Evolutionary conservation across 495 filamentous ascomycete genomes (phyloP), one percentile per base, ranked within the genome.

Genomic region (Penicillium tannophilum): DNA sequence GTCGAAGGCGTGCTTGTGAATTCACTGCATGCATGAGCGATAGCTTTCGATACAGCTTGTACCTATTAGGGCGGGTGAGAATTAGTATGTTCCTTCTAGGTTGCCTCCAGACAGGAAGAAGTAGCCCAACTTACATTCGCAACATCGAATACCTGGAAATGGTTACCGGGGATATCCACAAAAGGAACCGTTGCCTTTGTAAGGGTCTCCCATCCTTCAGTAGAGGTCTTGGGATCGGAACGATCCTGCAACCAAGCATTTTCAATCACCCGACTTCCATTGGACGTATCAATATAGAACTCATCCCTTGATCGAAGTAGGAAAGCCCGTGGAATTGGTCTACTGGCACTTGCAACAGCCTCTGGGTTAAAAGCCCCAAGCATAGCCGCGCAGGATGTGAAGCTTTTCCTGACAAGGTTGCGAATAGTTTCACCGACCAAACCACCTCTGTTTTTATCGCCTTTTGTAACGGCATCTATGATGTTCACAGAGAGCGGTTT

Each of bases 171-270:
- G 16, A 52, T 52, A 17, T 52, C 50, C 19, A 39, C 10, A 17
- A n/a, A 52, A 20, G 19, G 50, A 33, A 52, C 14, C 30, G 1
- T 52, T 17, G 50, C 17, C 33, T 28, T 28, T 28, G 50, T 52
- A 17, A 52, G 19, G 11, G 17, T 36, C 30, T 52, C 30, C 50
- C 50, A 52, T 3, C 30, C 50, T 28, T 52, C 33, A 14, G 17
- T 36, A 52, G 50, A 20, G 12, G 17, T 52, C 17, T 28, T 52
- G 6, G 30, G 9, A 24, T 52, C 50, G 6, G 30, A 36, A 0
- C 50, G 23, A 28, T 52, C 50, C 50, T 52, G 50, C 50, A 52
- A 30, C 50, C 50, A 52, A 52, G 50, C 50, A 17, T 52, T 52
- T 28, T 52, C 50, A 36, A 52, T 23, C 6, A 5, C 28, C 3